A percentile compares a stretch with the other conserved stretches of the same genome.
phyloP scores from a whole-genome alignment of 768 basidiomycete genomes.

The Russula vinacea region DNA sequence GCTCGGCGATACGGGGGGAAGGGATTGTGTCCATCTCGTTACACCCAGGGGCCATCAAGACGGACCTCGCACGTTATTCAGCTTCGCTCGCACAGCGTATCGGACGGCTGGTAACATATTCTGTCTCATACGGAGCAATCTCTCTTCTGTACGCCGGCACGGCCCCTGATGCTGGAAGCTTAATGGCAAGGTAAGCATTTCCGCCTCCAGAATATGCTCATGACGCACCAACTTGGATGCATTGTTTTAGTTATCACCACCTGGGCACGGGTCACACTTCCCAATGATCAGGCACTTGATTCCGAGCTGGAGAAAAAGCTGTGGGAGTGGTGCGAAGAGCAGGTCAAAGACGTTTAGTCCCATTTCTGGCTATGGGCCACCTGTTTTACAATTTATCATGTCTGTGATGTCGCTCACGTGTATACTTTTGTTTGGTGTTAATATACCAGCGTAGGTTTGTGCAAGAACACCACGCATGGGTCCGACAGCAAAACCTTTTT shows the following conservation, averaged over 20 bases:
- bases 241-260: conserved; percentile 26
- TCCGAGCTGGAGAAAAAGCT: conserved; percentile 30
- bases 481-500: too few relatives aligned
- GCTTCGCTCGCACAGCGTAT: background rate
- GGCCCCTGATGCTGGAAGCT: conserved; percentile 16
- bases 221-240: background rate
- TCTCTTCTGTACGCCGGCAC: conserved; percentile 27
- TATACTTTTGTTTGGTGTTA: background rate
- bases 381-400: too few relatives aligned
- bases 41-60: conserved; percentile 36
- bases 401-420: background rate
- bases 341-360: conserved; percentile 26
- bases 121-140: conserved; percentile 23
- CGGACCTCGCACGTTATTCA: conserved; percentile 22
- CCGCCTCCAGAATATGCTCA: background rate
- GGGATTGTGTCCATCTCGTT: conserved; percentile 46
- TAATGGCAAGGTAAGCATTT: conserved; percentile 24
- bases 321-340: conserved; percentile 37
- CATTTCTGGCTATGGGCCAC: background rate
- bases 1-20: conserved; percentile 42
- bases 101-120: background rate
- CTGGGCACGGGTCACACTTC: conserved; percentile 32
- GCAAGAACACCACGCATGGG: too few relatives aligned
- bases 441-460: too few relatives aligned
- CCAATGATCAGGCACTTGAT: conserved; percentile 26